Conservation (phyloP, 2,329 filamentous ascomycete species). For the Lizonia empirigonia region DNA sequence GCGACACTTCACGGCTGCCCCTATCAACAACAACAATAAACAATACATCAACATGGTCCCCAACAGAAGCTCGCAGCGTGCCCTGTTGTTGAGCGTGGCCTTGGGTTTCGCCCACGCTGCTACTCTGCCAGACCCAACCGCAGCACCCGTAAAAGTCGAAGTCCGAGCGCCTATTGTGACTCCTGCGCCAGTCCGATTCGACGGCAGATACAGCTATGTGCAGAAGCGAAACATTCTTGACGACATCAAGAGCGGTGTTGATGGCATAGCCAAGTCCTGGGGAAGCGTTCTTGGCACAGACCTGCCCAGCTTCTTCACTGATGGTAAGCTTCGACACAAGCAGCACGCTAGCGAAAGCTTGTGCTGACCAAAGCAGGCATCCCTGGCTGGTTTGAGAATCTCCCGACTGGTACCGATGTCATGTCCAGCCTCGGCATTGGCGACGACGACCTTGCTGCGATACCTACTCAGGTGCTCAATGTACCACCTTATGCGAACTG, state of each 20-base stretch:
- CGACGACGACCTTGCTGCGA: constrained; percentile 63
- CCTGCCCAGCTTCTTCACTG: constrained; percentile 46
- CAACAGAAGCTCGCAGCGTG: constrained; percentile 21
- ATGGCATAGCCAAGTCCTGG: constrained; percentile 38
- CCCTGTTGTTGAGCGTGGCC: constrained; percentile 30
- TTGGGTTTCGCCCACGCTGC: constrained; percentile 32
- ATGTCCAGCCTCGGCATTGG: constrained; percentile 65
- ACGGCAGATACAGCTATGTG: constrained; percentile 39
- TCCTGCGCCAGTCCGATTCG: constrained; percentile 43
- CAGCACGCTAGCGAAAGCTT: constrained; percentile 25
- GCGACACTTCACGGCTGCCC: neutral
- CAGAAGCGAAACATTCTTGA: constrained; percentile 41
- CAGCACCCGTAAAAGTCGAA: constrained; percentile 37
- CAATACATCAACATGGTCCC: constrained; percentile 22
- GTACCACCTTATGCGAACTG: constrained; percentile 73
- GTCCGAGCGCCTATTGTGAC: constrained; percentile 41
- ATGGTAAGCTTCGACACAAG: constrained; percentile 29
- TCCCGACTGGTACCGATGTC: constrained; percentile 67
- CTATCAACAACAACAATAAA: constrained; percentile 1
- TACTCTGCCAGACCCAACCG: constrained; percentile 41
- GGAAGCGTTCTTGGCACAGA: constrained; percentile 43
- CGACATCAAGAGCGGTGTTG: constrained; percentile 41
- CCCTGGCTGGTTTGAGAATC: constrained; percentile 67
- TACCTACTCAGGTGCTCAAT: constrained; percentile 73
- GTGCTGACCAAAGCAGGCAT: constrained; percentile 52